These are phyloP conservation scores for Melampsora larici-populina DNA, from an alignment of 1,284 basidiomycete genomes.

Conservation along the genomic window DNA sequence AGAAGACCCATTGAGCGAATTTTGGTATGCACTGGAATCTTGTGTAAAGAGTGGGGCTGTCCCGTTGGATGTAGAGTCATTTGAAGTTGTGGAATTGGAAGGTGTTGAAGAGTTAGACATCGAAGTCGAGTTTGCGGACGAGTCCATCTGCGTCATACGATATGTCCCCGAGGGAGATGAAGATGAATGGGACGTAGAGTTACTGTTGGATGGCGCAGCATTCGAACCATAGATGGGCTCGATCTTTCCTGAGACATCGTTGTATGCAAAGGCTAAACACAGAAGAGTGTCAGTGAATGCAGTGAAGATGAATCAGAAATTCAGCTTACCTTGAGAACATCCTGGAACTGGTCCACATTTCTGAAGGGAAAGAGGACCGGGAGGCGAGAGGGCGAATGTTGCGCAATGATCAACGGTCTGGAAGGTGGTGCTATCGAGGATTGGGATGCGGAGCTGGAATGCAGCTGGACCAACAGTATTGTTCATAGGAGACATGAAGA, in stretches of 20 bases:
- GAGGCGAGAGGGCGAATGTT: slow-evolving; percentile 47
- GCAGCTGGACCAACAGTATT: slow-evolving; percentile 32
- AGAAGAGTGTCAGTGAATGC: not conserved
- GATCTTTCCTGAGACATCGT: slow-evolving; percentile 20
- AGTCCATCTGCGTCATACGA: no score
- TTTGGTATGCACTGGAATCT: no score
- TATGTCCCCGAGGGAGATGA: no score
- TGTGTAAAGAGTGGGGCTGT: no score
- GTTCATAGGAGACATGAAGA: slow-evolving; percentile 46
- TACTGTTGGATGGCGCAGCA: not conserved
- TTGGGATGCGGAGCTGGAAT: slow-evolving; percentile 47
- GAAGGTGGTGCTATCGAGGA: slow-evolving; percentile 46
- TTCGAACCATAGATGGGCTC: slow-evolving; percentile 21
- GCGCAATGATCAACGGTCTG: slow-evolving; percentile 48
- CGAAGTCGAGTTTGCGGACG: no score
- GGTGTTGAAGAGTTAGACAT: no score
- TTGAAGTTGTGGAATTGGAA: no score
- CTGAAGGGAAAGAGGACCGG: slow-evolving; percentile 46
- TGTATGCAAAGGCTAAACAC: slow-evolving; percentile 26
- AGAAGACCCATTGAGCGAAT: no score
- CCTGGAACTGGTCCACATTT: slow-evolving; percentile 46
- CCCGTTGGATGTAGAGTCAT: no score
- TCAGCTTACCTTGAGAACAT: slow-evolving; percentile 45
- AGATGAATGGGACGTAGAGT: no score
- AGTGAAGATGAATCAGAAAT: not conserved